Percentiles rank a stretch among this genome's conserved stretches.
Evolutionary conservation across 805 yeast genomes (phyloP).

Genomic region (Wickerhamiella allomyrinae): DNA sequence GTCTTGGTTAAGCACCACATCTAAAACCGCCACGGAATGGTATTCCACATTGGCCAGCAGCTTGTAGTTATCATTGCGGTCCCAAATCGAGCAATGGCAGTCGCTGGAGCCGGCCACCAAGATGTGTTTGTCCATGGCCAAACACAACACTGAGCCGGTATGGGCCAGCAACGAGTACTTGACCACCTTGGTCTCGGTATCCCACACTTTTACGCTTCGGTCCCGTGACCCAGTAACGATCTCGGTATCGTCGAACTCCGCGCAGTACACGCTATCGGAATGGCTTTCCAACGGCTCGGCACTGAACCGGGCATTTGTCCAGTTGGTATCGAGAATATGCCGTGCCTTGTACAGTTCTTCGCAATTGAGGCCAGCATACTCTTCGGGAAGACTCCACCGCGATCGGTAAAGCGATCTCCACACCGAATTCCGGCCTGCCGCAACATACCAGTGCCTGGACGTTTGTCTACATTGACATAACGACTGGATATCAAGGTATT

Average conservation of each 20-base stretch:
- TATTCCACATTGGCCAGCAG: slow-evolving; percentile 67
- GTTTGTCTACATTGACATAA: slow-evolving; percentile 14
- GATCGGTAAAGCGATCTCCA: slow-evolving; percentile 16
- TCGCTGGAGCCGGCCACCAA: slow-evolving; percentile 10
- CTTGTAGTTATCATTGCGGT: slow-evolving; percentile 59
- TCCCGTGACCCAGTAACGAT: slow-evolving; percentile 66
- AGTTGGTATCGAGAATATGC: slow-evolving; percentile 6
- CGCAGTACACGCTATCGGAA: slow-evolving; percentile 67
- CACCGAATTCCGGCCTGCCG: slow-evolving; percentile 8
- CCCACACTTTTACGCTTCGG: slow-evolving; percentile 25
- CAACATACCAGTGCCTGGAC: slow-evolving; percentile 13
- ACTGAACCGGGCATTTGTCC: slow-evolving; percentile 5
- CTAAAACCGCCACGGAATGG: slow-evolving; percentile 85
- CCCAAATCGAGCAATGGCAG: slow-evolving; percentile 43
- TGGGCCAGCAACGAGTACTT: slow-evolving; percentile 13
- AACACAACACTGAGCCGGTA: slow-evolving; percentile 9
- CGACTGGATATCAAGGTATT: slow-evolving; percentile 10
- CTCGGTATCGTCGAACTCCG: slow-evolving; percentile 55
- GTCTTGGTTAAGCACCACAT: slow-evolving; percentile 63
- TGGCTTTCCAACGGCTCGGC: slow-evolving; percentile 39
- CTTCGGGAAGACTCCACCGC: slow-evolving; percentile 11
- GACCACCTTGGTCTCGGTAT: slow-evolving; percentile 13
- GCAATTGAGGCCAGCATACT: neutral
- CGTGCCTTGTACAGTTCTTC: slow-evolving; percentile 11
- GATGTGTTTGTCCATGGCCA: slow-evolving; percentile 3